These are phyloP conservation scores for Xylariaceae sp. DNA, from an alignment of 2,329 filamentous ascomycete species.

Conservation along the genomic window DNA sequence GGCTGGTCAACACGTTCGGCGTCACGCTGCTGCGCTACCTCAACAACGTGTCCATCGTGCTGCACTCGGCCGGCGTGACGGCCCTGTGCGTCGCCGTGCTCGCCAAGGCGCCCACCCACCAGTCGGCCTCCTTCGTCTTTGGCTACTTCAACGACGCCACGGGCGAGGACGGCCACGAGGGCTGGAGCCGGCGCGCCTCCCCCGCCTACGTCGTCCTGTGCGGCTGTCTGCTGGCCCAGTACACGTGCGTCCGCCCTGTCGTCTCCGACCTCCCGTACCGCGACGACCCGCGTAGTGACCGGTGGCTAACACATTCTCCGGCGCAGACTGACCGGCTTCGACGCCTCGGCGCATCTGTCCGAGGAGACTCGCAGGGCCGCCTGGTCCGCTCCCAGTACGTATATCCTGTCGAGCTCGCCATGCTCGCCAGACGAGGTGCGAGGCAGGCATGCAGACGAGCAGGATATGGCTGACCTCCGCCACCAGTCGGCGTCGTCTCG, in stretches of 20 bases:
- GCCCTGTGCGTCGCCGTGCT: conserved; percentile 47
- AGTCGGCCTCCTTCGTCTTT: conserved; percentile 49
- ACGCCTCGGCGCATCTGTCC: conserved; percentile 60
- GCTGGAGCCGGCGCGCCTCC: conserved; percentile 46
- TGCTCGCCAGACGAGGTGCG: no score
- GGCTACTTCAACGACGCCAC: conserved; percentile 48
- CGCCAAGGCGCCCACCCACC: conserved; percentile 49
- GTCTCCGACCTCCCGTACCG: no score
- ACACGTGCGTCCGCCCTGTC: no score
- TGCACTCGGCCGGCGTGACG: conserved; percentile 46
- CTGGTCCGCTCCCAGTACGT: no score
- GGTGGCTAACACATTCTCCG: no score
- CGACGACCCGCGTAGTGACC: no score
- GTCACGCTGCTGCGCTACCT: conserved; percentile 47
- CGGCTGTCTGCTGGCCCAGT: conserved; percentile 54
- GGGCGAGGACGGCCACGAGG: conserved; percentile 34
- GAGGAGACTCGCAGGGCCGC: conserved; percentile 60
- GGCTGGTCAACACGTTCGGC: conserved; percentile 49
- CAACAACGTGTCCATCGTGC: conserved; percentile 47
- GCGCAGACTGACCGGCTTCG: conserved; percentile 67
- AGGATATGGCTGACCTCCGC: conserved; percentile 47
- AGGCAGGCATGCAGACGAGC: no score
- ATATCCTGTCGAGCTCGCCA: no score
- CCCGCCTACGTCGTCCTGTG: no score
- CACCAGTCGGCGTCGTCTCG: conserved; percentile 49